Evolutionary conservation across 108 stramenopile species (phyloP), one percentile per base, ranked within the genome.

Genomic region (Cyclotella cryptica): DNA sequence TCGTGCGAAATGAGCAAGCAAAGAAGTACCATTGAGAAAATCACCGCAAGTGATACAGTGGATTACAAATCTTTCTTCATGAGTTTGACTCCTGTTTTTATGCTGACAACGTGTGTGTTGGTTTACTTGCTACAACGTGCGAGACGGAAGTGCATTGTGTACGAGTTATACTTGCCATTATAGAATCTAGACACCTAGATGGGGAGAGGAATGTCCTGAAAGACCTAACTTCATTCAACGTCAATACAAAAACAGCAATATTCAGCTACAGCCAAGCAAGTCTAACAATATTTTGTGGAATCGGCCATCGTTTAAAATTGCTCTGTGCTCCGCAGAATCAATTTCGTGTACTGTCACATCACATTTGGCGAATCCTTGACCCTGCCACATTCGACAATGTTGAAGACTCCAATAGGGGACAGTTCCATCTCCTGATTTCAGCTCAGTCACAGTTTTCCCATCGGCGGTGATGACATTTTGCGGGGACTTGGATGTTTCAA

Each of bases 371-470:
- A 59, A n/a, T 19, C 75, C 75, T 47, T 76, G 12, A 10, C 69
- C 76, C 29, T 78, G 63, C 88, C 88, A 89, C 18, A 68, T 77
- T 35, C 82, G 77, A 24, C 66, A 72, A 51, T 85, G 86, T 19
- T 79, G 81, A 18, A 89, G 71, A 51, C 73, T 79, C 84, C 84
- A 87, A 61, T 87, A 89, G 19, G 88, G 86, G 12, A 87, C 88
- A 11, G 82, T 79, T 42, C 86, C 88, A 62, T 89, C 88, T 18
- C 88, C 74, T 30, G 64, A 71, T 46, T 59, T 71, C 18, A 43
- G 42, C 28, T 46, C 41, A 13, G 55, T 67, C 9, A 8, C 10
- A 42, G 28, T 35, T 49, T 44, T 39, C 9, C 65, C 69, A 39
- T 66, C 65, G 3, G 19, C 30, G 17, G 43, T 18, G 22, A 58